A percentile compares a stretch with the other conserved stretches of the same genome.
phyloP scores from a whole-genome alignment of 2,329 filamentous ascomycete species.

The Apiospora aurea region DNA sequence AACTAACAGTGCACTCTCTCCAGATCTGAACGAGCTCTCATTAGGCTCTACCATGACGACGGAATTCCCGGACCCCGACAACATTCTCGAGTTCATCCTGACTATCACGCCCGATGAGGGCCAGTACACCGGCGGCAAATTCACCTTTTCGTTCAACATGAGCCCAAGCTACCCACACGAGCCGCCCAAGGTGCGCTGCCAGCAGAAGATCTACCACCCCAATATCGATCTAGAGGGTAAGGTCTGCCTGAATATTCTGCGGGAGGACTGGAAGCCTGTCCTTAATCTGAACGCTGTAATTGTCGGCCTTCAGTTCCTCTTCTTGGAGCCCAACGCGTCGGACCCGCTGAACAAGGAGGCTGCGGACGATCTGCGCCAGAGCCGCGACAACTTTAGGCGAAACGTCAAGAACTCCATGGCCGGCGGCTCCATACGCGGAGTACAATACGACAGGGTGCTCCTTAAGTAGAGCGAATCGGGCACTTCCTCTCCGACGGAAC shows the following conservation, averaged over 20 bases:
- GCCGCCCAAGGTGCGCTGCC: conserved; percentile 95
- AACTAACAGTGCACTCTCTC: conserved; percentile 21
- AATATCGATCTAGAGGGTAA: conserved; percentile 99
- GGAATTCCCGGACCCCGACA: conserved; percentile 81
- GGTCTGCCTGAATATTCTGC: conserved; percentile 94
- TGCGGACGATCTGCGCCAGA: conserved; percentile 86
- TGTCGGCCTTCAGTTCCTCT: conserved; percentile 92
- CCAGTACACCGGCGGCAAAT: conserved; percentile 86
- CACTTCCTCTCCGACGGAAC: neutral
- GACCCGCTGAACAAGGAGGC: conserved; percentile 99
- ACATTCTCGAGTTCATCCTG: conserved; percentile 84
- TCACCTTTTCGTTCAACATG: conserved; percentile 91
- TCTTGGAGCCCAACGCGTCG: conserved; percentile 95
- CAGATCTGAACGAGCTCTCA: conserved; percentile 83
- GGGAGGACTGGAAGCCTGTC: conserved; percentile 99
- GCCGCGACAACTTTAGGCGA: conserved; percentile 87
- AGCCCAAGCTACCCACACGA: conserved; percentile 97
- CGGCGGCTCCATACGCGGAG: conserved; percentile 77
- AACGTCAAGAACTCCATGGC: conserved; percentile 87
- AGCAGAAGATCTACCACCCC: conserved; percentile 98
- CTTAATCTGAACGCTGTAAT: conserved; percentile 96
- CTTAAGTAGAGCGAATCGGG: conserved; percentile 53
- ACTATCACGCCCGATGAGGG: conserved; percentile 86
- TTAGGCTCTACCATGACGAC: conserved; percentile 83
- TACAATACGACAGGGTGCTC: conserved; percentile 79